These are phyloP conservation scores for Mytilinidion resinicola DNA, from an alignment of 495 filamentous ascomycete genomes.

Conservation along the genomic window DNA sequence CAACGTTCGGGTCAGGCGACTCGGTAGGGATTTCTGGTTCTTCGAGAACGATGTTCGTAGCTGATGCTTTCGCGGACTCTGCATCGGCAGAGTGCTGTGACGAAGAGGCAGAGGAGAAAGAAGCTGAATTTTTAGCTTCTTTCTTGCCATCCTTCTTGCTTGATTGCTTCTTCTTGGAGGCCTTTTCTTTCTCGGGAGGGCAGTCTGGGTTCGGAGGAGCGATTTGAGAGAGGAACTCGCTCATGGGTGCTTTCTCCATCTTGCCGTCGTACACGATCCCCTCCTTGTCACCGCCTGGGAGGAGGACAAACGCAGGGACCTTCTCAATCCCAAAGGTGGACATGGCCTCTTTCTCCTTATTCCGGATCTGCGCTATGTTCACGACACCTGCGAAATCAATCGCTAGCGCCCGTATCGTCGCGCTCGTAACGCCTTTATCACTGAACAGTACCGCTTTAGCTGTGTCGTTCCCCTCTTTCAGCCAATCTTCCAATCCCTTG, in stretches of 20 bases:
- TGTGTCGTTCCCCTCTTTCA: constrained; percentile 62
- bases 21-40: constrained; percentile 41
- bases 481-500: constrained; percentile 70
- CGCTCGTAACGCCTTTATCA: constrained; percentile 81
- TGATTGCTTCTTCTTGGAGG: constrained; percentile 43
- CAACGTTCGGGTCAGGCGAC: constrained; percentile 42
- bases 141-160: constrained; percentile 45
- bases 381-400: constrained; percentile 86
- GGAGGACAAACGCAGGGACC: constrained; percentile 74
- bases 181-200: constrained; percentile 43
- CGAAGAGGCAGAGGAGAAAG: constrained; percentile 28
- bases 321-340: constrained; percentile 67
- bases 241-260: constrained; percentile 75
- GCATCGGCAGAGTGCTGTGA: constrained; percentile 41
- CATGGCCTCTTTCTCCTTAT: constrained; percentile 68
- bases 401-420: constrained; percentile 75
- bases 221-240: constrained; percentile 75
- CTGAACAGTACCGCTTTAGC: constrained; percentile 91
- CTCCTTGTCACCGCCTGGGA: constrained; percentile 66
- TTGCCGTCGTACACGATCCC: constrained; percentile 73
- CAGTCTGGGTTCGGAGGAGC: constrained; percentile 69
- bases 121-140: constrained; percentile 30
- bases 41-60: constrained; percentile 40
- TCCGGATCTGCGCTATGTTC: constrained; percentile 74
- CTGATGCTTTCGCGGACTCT: constrained; percentile 36